Percentiles rank a stretch among this genome's conserved stretches.
Evolutionary conservation across 208 protist species (phyloP).

Genomic region (Crithidia sp.): DNA sequence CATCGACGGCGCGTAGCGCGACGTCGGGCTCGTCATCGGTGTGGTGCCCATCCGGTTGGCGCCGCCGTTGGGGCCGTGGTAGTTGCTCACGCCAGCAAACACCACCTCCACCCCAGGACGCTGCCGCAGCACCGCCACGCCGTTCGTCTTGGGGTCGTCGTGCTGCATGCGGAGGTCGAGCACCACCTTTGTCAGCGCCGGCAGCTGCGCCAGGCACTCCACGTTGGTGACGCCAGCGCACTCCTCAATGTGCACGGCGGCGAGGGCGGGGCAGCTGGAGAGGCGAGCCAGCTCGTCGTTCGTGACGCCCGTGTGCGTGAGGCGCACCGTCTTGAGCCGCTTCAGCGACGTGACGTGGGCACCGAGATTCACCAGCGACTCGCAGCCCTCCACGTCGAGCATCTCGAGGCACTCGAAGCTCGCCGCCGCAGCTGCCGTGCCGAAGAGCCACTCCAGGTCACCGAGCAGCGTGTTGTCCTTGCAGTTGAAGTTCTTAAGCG

Average conservation of each 20-base stretch:
- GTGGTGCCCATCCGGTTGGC: slow-evolving; percentile 24
- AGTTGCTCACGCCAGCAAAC: slow-evolving; percentile 27
- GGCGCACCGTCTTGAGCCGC: slow-evolving; percentile 48
- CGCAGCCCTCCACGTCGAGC: slow-evolving; percentile 64
- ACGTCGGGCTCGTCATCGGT: slow-evolving; percentile 29
- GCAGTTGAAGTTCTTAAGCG: slow-evolving; percentile 73
- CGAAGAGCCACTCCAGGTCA: slow-evolving; percentile 50
- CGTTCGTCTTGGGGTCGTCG: slow-evolving; percentile 34
- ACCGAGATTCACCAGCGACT: slow-evolving; percentile 36
- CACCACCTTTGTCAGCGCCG: slow-evolving; percentile 42
- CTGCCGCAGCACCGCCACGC: slow-evolving; percentile 32
- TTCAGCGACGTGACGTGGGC: slow-evolving; percentile 38
- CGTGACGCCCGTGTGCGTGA: slow-evolving; percentile 47
- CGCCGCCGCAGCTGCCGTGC: slow-evolving; percentile 14
- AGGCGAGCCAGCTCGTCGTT: slow-evolving; percentile 38
- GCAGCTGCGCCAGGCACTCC: slow-evolving; percentile 41
- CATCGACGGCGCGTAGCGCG: slow-evolving; percentile 24
- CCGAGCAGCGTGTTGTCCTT: slow-evolving; percentile 65
- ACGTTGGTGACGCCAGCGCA: slow-evolving; percentile 44
- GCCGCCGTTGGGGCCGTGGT: slow-evolving; percentile 25
- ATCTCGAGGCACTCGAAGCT: slow-evolving; percentile 52
- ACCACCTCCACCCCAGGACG: slow-evolving; percentile 38
- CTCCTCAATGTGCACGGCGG: slow-evolving; percentile 51
- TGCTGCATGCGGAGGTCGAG: slow-evolving; percentile 39
- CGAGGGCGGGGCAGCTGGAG: slow-evolving; percentile 30